phyloP scores from a whole-genome alignment of 176 grass and related monocot species.

The Phoenix roebelenii region DNA sequence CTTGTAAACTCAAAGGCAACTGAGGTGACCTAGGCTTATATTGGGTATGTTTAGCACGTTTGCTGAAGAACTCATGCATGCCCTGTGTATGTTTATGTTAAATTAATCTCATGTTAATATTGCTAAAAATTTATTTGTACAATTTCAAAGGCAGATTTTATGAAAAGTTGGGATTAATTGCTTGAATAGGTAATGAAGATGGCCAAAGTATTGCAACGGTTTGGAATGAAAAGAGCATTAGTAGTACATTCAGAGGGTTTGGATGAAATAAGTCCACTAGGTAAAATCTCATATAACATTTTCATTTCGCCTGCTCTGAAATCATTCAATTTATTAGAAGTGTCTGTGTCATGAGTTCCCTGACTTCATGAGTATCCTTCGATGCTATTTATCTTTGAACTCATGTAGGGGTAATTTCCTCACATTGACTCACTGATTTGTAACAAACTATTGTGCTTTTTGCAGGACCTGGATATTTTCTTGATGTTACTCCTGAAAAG shows the following conservation, averaged over 20 bases:
- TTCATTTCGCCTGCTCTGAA: slow-evolving; percentile 5
- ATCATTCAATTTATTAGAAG: slow-evolving; percentile 13
- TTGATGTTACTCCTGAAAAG: slow-evolving; percentile 73
- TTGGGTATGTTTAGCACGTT: too few relatives aligned
- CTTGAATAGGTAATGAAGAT: slow-evolving; percentile 74
- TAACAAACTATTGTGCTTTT: background rate
- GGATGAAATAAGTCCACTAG: slow-evolving; percentile 97
- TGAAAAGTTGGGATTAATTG: background rate
- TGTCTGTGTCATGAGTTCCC: background rate
- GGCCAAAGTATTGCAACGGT: slow-evolving; percentile 77
- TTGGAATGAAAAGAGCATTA: slow-evolving; percentile 92
- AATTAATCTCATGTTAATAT: too few relatives aligned
- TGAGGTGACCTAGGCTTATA: too few relatives aligned
- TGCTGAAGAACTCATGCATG: too few relatives aligned
- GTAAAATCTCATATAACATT: slow-evolving; percentile 27
- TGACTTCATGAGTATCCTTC: background rate
- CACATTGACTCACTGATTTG: background rate
- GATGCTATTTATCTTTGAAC: slow-evolving; percentile 4
- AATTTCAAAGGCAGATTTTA: too few relatives aligned
- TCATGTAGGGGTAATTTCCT: slow-evolving; percentile 6
- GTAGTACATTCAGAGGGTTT: slow-evolving; percentile 94
- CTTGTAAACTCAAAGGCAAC: too few relatives aligned
- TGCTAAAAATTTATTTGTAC: too few relatives aligned
- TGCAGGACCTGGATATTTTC: slow-evolving; percentile 91
- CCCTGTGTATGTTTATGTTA: too few relatives aligned